Base-by-base conservation (phyloP, 2,329 filamentous ascomycete species). In the Blastomyces percursus region DNA sequence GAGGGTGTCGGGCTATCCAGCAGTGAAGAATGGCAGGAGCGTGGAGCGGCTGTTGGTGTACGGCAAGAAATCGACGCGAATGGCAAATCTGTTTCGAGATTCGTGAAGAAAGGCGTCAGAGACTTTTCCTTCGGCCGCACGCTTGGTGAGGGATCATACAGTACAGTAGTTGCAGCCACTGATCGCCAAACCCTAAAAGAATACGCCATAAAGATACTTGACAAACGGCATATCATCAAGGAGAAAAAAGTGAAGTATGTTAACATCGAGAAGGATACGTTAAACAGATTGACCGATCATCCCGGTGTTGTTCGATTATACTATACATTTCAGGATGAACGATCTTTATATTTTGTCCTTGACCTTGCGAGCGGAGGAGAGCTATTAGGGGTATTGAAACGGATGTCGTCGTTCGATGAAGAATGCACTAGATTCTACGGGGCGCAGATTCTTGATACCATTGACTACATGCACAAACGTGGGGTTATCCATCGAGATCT, bases 181-280 rank as follows among this genome's bases (percentile, higher is more conserved):
- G 94, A 99, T 75, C 86, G 93, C 65, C 91, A 96, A 75, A 96
- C 91, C 0, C 79, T 95, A 63, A 96, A 96, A 71, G 93, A 99
- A 74, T 97, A 97, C 72, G 94, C 94, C 32, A 92, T 99, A 77
- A 99, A 99, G 75, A 93, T 99, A 19, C 84, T 99, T 56, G 94
- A 99, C 77, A 99, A 99, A 78, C 86, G 91, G 70, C 94, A 99
- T 75, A 99, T 99, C 72, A 99, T 99, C 81, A 99, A 97, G 77
- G 94, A 99, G 78, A 97, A 96, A 77, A 99, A 99, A 82, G 96
- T 99, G 71, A 99, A 99, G 81, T 99, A 99, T 72, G 94, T 99
- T 76, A 99, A 97, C 76, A 99, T 99, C 70, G 94, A 99, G 76
- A 96, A 96, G 78, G 93, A 99, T 76, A 97, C 94, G 0, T 81